A percentile compares a stretch with the other conserved stretches of the same genome.
phyloP scores from a whole-genome alignment of 345 rosid genomes.

The Rhizophora mangle region DNA sequence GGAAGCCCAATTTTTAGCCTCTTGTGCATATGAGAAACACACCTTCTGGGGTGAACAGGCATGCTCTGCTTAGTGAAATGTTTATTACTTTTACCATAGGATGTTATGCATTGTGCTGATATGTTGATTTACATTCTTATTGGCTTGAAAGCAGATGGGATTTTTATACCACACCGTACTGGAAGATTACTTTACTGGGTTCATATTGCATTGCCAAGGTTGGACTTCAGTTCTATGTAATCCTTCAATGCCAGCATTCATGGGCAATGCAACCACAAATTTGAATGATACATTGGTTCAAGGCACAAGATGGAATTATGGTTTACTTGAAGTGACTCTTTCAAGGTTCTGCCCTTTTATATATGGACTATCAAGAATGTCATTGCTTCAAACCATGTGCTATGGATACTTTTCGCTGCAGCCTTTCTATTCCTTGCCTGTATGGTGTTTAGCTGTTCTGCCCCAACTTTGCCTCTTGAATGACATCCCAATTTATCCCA shows the following conservation, averaged over 20 bases:
- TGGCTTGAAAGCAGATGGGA: constrained; percentile 23
- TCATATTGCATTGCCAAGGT: constrained; percentile 26
- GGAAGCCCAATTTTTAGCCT: constrained; percentile 18
- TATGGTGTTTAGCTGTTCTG: constrained; percentile 28
- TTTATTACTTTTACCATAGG: background rate
- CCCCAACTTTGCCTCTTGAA: constrained; percentile 30
- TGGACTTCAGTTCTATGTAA: constrained; percentile 25
- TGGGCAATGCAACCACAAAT: constrained; percentile 23
- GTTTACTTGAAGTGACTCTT: constrained; percentile 23
- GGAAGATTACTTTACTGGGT: constrained; percentile 33
- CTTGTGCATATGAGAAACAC: constrained; percentile 12
- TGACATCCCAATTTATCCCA: constrained; percentile 23
- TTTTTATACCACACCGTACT: constrained; percentile 18
- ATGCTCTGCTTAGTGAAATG: background rate
- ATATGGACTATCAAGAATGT: constrained; percentile 20
- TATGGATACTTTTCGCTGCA: constrained; percentile 16
- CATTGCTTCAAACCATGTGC: constrained; percentile 30
- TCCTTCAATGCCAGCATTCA: constrained; percentile 28
- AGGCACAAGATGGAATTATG: constrained; percentile 29
- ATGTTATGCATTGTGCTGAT: background rate
- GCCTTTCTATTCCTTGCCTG: constrained; percentile 22
- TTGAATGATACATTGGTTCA: constrained; percentile 29
- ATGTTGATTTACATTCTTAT: background rate
- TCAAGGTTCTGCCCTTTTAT: constrained; percentile 27
- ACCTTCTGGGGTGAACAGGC: constrained; percentile 26